phyloP scores from a whole-genome alignment of 2,329 filamentous ascomycete species.

The Pseudopithomyces chartarum region DNA sequence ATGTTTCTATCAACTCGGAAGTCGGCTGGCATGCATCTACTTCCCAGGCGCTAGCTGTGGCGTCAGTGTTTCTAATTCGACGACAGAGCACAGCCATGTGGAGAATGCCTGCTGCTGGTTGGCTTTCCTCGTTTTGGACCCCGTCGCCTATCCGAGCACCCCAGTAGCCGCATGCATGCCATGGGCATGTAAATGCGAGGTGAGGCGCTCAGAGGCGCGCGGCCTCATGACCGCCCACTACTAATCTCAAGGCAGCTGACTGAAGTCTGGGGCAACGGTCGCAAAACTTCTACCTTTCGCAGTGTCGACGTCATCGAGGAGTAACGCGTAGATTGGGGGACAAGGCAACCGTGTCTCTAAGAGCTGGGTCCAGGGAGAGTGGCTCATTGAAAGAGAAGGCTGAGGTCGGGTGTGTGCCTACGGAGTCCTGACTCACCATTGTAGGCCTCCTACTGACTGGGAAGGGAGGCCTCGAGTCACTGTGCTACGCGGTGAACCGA shows the following conservation, averaged over 20 bases:
- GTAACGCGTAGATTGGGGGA: background rate
- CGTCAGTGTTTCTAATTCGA: conserved; percentile 17
- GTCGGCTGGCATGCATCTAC: conserved; percentile 9
- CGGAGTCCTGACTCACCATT: background rate
- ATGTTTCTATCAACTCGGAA: conserved; percentile 6
- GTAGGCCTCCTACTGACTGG: background rate
- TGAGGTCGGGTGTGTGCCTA: background rate
- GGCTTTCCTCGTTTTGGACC: background rate
- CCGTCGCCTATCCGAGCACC: background rate
- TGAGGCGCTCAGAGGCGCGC: conserved; percentile 5
- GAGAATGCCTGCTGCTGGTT: conserved; percentile 4
- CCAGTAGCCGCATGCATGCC: background rate
- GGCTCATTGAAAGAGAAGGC: background rate
- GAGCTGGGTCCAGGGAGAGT: background rate
- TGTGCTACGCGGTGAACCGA: background rate
- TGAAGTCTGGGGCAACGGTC: background rate
- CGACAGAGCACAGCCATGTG: conserved; percentile 1
- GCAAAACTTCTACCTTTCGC: background rate
- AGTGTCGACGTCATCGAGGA: background rate
- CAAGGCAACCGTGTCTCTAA: background rate
- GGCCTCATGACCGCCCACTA: background rate
- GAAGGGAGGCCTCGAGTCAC: background rate
- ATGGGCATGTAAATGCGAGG: conserved; percentile 7
- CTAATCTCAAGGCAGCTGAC: conserved; percentile 1
- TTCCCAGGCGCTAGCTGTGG: conserved; percentile 11